Percentiles rank a stretch among this genome's conserved stretches.
Conservation (phyloP, 495 filamentous ascomycete genomes). For the Hypoxylon intermedium region DNA sequence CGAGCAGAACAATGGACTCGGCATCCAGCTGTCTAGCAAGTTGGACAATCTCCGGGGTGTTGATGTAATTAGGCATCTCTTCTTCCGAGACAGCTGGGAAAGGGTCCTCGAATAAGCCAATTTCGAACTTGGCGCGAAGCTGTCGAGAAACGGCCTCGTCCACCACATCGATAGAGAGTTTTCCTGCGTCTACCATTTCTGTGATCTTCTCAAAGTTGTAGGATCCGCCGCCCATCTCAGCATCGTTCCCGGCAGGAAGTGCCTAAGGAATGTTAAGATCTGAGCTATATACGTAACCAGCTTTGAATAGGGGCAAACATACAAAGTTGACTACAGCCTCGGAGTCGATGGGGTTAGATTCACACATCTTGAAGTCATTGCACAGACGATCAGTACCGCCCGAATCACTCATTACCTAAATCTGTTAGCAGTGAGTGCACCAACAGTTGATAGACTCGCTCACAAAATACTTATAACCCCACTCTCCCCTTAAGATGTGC, state of each 20-base stretch:
- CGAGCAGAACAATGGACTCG: slow-evolving; percentile 73
- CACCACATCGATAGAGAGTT: slow-evolving; percentile 61
- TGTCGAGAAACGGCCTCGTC: slow-evolving; percentile 69
- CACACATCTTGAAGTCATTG: slow-evolving; percentile 66
- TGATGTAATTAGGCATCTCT: slow-evolving; percentile 62
- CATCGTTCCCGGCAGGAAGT: slow-evolving; percentile 71
- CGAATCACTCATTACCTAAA: slow-evolving; percentile 58
- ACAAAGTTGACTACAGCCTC: slow-evolving; percentile 55
- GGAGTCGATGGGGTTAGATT: slow-evolving; percentile 63
- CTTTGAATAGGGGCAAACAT: neutral
- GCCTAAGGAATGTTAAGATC: slow-evolving; percentile 40
- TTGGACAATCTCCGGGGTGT: slow-evolving; percentile 61
- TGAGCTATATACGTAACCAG: neutral
- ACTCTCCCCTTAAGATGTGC: slow-evolving; percentile 70
- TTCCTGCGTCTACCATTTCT: slow-evolving; percentile 64
- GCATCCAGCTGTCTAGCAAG: slow-evolving; percentile 67
- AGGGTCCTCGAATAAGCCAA: slow-evolving; percentile 73
- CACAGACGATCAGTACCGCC: slow-evolving; percentile 72
- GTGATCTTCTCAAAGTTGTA: slow-evolving; percentile 73
- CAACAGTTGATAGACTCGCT: slow-evolving; percentile 42
- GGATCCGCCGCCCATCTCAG: slow-evolving; percentile 78
- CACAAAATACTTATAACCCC: slow-evolving; percentile 70
- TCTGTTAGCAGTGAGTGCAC: neutral
- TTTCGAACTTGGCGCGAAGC: slow-evolving; percentile 68
- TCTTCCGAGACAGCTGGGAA: slow-evolving; percentile 61